Evolutionary conservation across 257 asterid genomes (phyloP), one percentile per base, ranked within the genome.

Genomic region (Solanum bukasovii): DNA sequence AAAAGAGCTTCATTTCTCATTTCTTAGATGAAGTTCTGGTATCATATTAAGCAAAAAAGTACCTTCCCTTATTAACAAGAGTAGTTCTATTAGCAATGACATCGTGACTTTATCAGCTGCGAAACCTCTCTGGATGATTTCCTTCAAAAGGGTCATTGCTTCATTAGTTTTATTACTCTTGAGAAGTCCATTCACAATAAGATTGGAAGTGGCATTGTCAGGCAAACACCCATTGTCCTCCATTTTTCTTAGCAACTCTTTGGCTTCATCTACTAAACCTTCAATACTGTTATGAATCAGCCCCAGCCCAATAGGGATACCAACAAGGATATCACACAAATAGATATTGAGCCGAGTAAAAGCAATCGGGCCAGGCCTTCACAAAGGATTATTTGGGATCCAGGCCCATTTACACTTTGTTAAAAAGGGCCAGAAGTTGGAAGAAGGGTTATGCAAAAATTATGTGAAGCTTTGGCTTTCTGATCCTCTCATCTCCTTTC

Each of bases 261-360:
- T 89, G 67, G 88, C 93, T 81, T 91, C 91, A 37, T 79, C 71
- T 8, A 88, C 25, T 46, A 89, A 34, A 27, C 92, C 90, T 25
- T 88, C 89, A 81, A 78, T 83, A n/a, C n/a, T n/a, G n/a, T n/a
- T n/a, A n/a, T n/a, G n/a, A n/a, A n/a, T n/a, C n/a, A n/a, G n/a
- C n/a, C n/a, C n/a, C n/a, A n/a, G n/a, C n/a, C n/a, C n/a, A n/a
- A n/a, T n/a, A n/a, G n/a, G n/a, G n/a, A n/a, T n/a, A n/a, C n/a
- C n/a, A n/a, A n/a, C n/a, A n/a, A n/a, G n/a, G n/a, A n/a, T n/a
- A n/a, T n/a, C n/a, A n/a, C n/a, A n/a, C n/a, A n/a, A n/a, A n/a
- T n/a, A n/a, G n/a, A n/a, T n/a, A n/a, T n/a, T n/a, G n/a, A n/a
- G n/a, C n/a, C n/a, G n/a, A n/a, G n/a, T n/a, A n/a, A n/a, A n/a